Evolutionary conservation across 2,329 filamentous ascomycete genomes (phyloP), one percentile per base, ranked within the genome.

Genomic region (Colletotrichum sp.): DNA sequence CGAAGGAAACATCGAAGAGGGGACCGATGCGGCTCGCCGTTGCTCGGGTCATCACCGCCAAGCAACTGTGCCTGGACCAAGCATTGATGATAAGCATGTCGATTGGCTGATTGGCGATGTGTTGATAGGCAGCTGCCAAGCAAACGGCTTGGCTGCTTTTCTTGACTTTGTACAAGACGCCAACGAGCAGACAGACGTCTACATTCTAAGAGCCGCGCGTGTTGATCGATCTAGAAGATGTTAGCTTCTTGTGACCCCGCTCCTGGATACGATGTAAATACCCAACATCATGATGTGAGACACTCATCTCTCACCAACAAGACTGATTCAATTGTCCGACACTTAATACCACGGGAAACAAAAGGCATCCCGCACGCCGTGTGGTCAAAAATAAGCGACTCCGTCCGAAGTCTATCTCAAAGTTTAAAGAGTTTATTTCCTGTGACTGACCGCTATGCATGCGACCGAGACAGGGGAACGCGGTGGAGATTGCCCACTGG

Each of bases 341-440:
- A 60, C 26, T 60, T 30, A 4, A 30, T n/a, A 28, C 16, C 6
- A 12, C 1, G 9, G 6, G 28, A 21, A 62, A 34, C 26, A 34
- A 13, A 34, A 12, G 59, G 28, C 18, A 10, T 24, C n/a, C 28
- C 9, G 44, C 10, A 49, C 10, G 15, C 52, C 24, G 34, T 26
- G 34, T 39, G 15, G 39, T 63, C 21, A 44, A 28, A 32, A 69
- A 59, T 69, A 73, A 76, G 73, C 73, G 73, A 69, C 64, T 21
- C 55, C 32, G 39, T 21, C 69, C 69, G 26, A 73, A 73, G 63
- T 60, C 70, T 73, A 73, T 76, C 64, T 52, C 10, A 65, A 73
- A 76, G 73, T 55, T 52, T 69, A 76, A 76, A 76, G 73, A 76
- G 70, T 76, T 73, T 73, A 73, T 69, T 76, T 73, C 59, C 39